Conservation (phyloP, 2,329 filamentous ascomycete species). For the Incumbomyces delicatus region DNA sequence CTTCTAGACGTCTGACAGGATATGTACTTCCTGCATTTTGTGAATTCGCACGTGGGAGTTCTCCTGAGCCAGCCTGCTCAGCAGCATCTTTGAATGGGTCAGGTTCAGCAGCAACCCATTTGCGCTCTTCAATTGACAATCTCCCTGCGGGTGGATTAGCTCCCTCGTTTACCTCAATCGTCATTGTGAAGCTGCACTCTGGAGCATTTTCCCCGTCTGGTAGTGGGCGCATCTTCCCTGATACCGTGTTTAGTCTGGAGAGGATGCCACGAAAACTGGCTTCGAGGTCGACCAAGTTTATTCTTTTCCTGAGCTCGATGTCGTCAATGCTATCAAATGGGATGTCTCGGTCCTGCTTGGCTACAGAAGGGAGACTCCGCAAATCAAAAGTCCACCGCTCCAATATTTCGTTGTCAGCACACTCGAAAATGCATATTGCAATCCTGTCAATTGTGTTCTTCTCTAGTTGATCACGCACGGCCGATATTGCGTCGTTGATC, state of each 20-base stretch:
- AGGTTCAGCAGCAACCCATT: slow-evolving; percentile 52
- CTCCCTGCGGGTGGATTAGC: slow-evolving; percentile 36
- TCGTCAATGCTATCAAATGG: slow-evolving; percentile 31
- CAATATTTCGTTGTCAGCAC: slow-evolving; percentile 41
- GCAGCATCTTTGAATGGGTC: slow-evolving; percentile 25
- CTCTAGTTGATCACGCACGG: slow-evolving; percentile 60
- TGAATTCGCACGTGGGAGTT: background rate
- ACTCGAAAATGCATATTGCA: slow-evolving; percentile 47
- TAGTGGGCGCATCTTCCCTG: slow-evolving; percentile 20
- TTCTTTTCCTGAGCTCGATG: slow-evolving; percentile 18
- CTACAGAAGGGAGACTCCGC: slow-evolving; percentile 44
- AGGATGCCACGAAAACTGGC: slow-evolving; percentile 41
- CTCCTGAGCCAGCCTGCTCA: background rate
- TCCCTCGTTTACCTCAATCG: slow-evolving; percentile 39
- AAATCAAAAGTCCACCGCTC: slow-evolving; percentile 54
- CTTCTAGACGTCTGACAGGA: slow-evolving; percentile 53
- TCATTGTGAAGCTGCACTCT: slow-evolving; percentile 41
- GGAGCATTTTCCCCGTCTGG: slow-evolving; percentile 15
- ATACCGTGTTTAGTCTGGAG: slow-evolving; percentile 33
- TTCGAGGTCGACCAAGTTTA: slow-evolving; percentile 33
- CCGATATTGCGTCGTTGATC: slow-evolving; percentile 69
- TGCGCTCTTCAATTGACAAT: slow-evolving; percentile 41
- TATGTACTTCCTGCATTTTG: slow-evolving; percentile 41
- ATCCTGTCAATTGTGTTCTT: slow-evolving; percentile 46
- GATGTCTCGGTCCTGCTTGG: slow-evolving; percentile 36